phyloP scores from a whole-genome alignment of 2,329 filamentous ascomycete species.

The Fusarium oligoseptatum region DNA sequence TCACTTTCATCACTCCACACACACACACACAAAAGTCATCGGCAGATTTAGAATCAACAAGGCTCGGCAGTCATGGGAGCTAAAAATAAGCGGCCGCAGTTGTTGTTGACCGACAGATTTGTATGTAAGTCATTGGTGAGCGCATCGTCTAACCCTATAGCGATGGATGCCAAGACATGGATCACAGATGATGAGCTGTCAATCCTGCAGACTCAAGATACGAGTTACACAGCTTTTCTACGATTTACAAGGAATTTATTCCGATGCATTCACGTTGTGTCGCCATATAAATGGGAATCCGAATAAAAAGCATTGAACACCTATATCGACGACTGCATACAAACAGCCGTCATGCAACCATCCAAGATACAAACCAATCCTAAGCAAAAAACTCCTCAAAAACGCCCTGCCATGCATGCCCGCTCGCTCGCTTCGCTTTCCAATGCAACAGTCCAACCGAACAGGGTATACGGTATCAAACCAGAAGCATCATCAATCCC shows the following conservation, averaged over 20 bases:
- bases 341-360: constrained; percentile 39
- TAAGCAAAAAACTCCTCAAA: constrained; percentile 36
- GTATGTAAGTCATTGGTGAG: background rate
- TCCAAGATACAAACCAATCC: constrained; percentile 19
- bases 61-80: background rate
- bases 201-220: background rate
- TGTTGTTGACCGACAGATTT: background rate
- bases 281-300: background rate
- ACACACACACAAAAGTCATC: background rate
- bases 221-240: background rate
- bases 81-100: constrained; percentile 1
- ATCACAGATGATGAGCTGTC: background rate
- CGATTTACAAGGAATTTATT: background rate
- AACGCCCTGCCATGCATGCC: constrained; percentile 27
- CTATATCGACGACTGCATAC: constrained; percentile 17
- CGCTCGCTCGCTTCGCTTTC: constrained; percentile 15
- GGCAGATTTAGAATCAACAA: background rate
- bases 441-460: constrained; percentile 37
- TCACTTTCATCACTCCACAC: background rate
- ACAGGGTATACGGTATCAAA: constrained; percentile 43
- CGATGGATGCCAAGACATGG: background rate
- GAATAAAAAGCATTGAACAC: constrained; percentile 29
- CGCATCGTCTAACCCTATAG: background rate
- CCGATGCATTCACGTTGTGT: background rate
- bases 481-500: constrained; percentile 37